Evolutionary conservation across 805 yeast genomes (phyloP), one percentile per base, ranked within the genome.

Genomic region (Helenozyma baotianmanensis): DNA sequence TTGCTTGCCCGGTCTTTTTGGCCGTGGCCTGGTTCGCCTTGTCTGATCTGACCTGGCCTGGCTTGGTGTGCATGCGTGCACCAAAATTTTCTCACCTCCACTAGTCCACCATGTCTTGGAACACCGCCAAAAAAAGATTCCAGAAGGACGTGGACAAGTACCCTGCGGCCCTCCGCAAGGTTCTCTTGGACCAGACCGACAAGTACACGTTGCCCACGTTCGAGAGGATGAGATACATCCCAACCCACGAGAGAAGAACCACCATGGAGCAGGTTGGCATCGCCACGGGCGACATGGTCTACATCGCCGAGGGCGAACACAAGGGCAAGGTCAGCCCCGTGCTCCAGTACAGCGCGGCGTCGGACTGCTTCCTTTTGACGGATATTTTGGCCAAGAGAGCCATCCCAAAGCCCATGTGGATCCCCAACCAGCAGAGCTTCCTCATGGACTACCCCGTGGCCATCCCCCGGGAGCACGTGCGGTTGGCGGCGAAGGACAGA

Each of bases 291-390:
- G 96, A 86, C 59, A 66, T 81, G 40, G 95, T 84, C 2, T 73
- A 86, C 52, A 68, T 87, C 16, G 65, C 76, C 17, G 71, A 70
- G 32, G 97, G 97, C 13, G 68, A 71, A 29, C 72, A 74, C 50
- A 76, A 76, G 50, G 95, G 96, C n/a, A 78, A 75, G 17, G 70
- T 88, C 10, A 78, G 90, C 7, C 74, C 74, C 35, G 74, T 90
- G 9, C 68, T 72, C 39, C 74, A 76, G 38, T 76, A 78, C 40
- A 74, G 73, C 31, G 60, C 64, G n/a, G 69, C 72, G 27, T 70
- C 79, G 14, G 84, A 87, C 54, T 73, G 82, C 4, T 73, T 76
- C 27, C 66, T 74, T 33, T 63, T 89, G 32, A 84, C 84, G 34
- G 78, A 81, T 50, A 81, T 88, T 15, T 81, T 80, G 24, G 72